Evolutionary conservation across 179 eudicot genomes (phyloP).

Genomic region (Gypsophila paniculata): DNA sequence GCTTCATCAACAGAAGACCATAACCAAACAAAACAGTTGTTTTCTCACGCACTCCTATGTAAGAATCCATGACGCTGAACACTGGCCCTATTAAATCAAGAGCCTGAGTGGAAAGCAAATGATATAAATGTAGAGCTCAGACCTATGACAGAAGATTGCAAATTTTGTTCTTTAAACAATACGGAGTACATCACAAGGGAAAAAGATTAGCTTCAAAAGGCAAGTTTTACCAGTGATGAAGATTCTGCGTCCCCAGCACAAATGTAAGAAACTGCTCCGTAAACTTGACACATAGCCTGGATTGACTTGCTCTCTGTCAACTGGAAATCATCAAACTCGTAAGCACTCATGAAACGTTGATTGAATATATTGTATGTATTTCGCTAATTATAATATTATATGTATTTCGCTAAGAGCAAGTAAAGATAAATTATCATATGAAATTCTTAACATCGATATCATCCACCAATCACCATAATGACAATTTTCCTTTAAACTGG

Average conservation of each 20-base stretch:
- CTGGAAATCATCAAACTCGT: constrained; percentile 34
- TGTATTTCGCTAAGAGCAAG: background rate
- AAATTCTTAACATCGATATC: background rate
- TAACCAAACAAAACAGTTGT: constrained; percentile 79
- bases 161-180: background rate
- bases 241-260: constrained; percentile 91
- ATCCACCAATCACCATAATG: background rate
- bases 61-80: constrained; percentile 69
- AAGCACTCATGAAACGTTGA: background rate
- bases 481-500: background rate
- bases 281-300: constrained; percentile 88
- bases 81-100: constrained; percentile 91
- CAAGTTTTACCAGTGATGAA: constrained; percentile 51
- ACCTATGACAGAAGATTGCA: background rate
- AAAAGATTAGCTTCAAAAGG: background rate
- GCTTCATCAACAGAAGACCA: constrained; percentile 91
- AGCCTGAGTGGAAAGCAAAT: constrained; percentile 50
- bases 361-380: background rate
- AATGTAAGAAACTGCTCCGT: constrained; percentile 84
- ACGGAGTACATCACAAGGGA: background rate
- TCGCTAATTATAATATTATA: no score
- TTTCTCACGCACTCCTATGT: constrained; percentile 86
- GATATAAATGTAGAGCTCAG: constrained; percentile 12
- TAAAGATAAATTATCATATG: background rate
- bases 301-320: constrained; percentile 80